phyloP scores from a whole-genome alignment of 2,329 filamentous ascomycete genomes.

The Diaporthe citri region DNA sequence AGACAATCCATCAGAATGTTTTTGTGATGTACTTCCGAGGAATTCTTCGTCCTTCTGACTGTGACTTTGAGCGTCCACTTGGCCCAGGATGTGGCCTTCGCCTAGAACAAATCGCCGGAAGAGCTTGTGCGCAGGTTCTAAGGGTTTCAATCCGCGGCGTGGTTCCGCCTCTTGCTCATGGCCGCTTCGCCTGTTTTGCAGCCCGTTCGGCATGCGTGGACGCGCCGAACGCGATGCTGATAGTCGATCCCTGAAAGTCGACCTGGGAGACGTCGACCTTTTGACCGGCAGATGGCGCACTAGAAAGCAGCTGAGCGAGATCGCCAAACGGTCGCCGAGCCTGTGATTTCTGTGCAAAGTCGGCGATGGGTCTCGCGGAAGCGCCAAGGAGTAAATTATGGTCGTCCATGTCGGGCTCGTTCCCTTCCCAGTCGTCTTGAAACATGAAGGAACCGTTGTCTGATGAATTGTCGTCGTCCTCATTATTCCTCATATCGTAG shows the following conservation, averaged over 20 bases:
- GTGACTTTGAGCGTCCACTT: not conserved
- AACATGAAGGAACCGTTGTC: not conserved
- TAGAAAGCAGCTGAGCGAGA: conserved; percentile 10
- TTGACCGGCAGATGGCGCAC: conserved; percentile 9
- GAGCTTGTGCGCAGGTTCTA: no score
- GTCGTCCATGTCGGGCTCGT: not conserved
- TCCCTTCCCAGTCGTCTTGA: conserved; percentile 15
- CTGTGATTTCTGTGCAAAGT: not conserved
- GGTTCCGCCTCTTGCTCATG: not conserved
- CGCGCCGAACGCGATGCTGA: not conserved
- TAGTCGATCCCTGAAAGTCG: conserved; percentile 11
- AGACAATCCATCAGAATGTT: not conserved
- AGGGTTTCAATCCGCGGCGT: not conserved
- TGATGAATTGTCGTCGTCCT: not conserved
- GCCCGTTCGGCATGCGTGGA: not conserved
- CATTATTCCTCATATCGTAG: conserved; percentile 1
- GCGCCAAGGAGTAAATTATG: not conserved
- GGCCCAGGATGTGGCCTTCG: not conserved
- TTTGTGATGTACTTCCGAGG: not conserved
- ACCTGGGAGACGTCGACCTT: conserved; percentile 20
- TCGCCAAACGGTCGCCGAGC: not conserved
- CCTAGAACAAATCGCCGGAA: no score
- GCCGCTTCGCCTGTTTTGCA: not conserved
- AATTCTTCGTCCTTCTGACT: not conserved
- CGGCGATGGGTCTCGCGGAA: conserved; percentile 20